Conservation (phyloP, 2,329 filamentous ascomycete species). For the Neopestalotiopsis rosae region DNA sequence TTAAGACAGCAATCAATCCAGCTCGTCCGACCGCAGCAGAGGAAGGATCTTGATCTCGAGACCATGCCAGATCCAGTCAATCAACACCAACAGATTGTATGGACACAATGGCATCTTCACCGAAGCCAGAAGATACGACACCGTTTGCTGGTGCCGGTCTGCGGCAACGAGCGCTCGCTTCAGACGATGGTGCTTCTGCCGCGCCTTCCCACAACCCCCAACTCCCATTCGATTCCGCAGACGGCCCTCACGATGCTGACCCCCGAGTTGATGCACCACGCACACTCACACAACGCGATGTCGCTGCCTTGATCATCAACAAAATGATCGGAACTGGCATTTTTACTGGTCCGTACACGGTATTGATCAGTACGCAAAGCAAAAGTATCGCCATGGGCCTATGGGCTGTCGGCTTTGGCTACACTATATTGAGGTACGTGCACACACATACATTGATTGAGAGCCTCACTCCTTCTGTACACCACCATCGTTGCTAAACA, state of each 20-base stretch:
- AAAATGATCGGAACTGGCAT: conserved; percentile 3
- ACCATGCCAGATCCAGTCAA: not conserved
- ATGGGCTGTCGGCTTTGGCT: not conserved
- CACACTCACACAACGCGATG: not conserved
- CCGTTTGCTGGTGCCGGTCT: not conserved
- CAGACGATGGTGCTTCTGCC: not conserved
- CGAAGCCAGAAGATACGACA: not conserved
- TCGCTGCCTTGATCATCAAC: not conserved
- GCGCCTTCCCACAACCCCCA: not conserved
- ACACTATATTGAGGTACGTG: not conserved
- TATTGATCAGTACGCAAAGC: not conserved
- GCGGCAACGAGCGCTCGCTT: not conserved
- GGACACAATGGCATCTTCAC: not conserved
- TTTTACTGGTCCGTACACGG: not conserved
- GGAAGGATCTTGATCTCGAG: not conserved
- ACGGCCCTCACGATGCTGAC: not conserved
- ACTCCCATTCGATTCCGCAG: not conserved
- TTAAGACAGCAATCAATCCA: not conserved
- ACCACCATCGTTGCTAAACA: not conserved
- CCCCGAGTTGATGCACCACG: not conserved
- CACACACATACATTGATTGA: not conserved
- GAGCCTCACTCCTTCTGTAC: not conserved
- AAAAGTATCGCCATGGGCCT: not conserved
- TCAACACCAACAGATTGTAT: not conserved
- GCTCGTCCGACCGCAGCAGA: not conserved